Evolutionary conservation across 1,284 basidiomycete genomes (phyloP), one percentile per base, ranked within the genome.

Genomic region (Sanghuangporus baumii): DNA sequence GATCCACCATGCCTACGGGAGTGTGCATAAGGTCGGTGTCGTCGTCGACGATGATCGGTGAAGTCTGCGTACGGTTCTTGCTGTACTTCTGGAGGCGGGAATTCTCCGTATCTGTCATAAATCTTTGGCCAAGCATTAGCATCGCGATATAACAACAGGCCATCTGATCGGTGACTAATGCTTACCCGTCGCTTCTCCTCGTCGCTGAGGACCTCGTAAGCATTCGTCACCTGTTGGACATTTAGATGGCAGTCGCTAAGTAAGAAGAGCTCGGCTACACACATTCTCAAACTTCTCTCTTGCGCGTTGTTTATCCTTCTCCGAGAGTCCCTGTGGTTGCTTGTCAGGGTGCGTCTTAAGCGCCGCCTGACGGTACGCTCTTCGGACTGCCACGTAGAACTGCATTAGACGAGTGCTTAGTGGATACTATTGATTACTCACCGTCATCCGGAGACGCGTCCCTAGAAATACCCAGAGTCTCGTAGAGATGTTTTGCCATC

Each of bases 41-140:
- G 73, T 34, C 71, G 66, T 60, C 72, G 71, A 66, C 72, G 71
- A 66, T 70, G 55, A 58, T 70, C 68, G 62, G 67, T 66, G 63
- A 67, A 55, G 59, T 66, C 55, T 69, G 68, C 11, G 69, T 61
- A 65, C 71, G 70, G 56, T 61, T 71, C 51, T 65, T 65, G 38
- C 58, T 51, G 68, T 36, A 72, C 71, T 56, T 76, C 70, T 2
- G 87, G 86, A 14, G 87, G 86, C 12, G 89, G 89, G 85, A 86
- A 92, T 55, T 84, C 78, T 47, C 89, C 88, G 66, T 86, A 75
- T 23, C 72, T 71, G 70, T 92, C 90, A 71, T 91, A 92, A n/a
- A 79, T 65, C 81, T 89, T 43, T 40, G 38, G 41, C 37, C 16
- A 56, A 12, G 62, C 47, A 64, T 26, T 31, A 65, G 20, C 51